phyloP scores from a whole-genome alignment of 2,329 filamentous ascomycete species.

The Aspergillus udagawae region DNA sequence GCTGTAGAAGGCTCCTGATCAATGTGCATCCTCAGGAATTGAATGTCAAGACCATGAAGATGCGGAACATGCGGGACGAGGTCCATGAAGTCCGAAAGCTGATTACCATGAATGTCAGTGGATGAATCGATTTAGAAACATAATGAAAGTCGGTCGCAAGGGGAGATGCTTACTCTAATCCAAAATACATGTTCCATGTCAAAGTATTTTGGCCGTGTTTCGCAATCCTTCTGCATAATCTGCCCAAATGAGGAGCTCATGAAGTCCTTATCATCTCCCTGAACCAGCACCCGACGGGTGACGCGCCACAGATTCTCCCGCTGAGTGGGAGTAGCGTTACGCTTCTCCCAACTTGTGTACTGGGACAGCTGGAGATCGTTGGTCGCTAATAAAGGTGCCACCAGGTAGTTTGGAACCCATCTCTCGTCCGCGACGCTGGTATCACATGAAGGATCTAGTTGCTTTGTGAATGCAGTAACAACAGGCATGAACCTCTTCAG shows the following conservation, averaged over 20 bases:
- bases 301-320: slow-evolving; percentile 46
- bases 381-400: slow-evolving; percentile 46
- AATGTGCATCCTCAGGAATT: slow-evolving; percentile 40
- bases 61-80: slow-evolving; percentile 47
- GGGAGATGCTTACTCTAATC: slow-evolving; percentile 40
- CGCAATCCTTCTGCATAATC: slow-evolving; percentile 39
- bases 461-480: slow-evolving; percentile 40
- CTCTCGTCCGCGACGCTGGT: slow-evolving; percentile 38
- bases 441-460: slow-evolving; percentile 40
- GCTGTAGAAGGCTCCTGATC: slow-evolving; percentile 31
- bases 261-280: slow-evolving; percentile 36
- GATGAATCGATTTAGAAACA: neutral
- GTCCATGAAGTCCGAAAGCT: slow-evolving; percentile 50
- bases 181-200: slow-evolving; percentile 49
- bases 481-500: slow-evolving; percentile 46
- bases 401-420: slow-evolving; percentile 49
- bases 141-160: neutral
- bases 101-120: slow-evolving; percentile 8
- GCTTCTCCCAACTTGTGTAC: slow-evolving; percentile 46
- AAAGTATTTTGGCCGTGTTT: slow-evolving; percentile 46
- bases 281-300: slow-evolving; percentile 43
- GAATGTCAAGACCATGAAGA: slow-evolving; percentile 40
- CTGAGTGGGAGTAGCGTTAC: slow-evolving; percentile 40
- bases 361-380: slow-evolving; percentile 48
- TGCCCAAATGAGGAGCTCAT: slow-evolving; percentile 36